Percentiles rank a stretch among this genome's conserved stretches.
These are phyloP conservation scores for Mallotus repandus DNA, from an alignment of 441 rosid species.

Conservation along the genomic window DNA sequence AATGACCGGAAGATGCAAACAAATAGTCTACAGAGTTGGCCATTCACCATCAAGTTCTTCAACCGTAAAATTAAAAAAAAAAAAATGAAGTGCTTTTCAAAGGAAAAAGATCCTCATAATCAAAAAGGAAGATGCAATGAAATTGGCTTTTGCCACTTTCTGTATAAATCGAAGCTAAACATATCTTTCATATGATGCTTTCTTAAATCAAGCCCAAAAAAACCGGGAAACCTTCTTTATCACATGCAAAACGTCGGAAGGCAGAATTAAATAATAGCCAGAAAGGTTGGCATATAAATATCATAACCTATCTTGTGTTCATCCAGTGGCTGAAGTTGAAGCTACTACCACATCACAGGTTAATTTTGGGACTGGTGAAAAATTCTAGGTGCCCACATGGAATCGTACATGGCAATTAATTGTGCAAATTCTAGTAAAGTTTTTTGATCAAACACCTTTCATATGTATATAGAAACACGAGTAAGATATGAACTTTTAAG, in stretches of 20 bases:
- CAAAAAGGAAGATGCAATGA: constrained; percentile 17
- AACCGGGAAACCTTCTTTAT: background rate
- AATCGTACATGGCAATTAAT: background rate
- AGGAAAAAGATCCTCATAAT: constrained; percentile 20
- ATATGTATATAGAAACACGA: background rate
- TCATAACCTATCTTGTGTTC: background rate
- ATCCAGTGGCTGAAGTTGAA: background rate
- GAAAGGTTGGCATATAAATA: background rate
- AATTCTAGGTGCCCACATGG: background rate
- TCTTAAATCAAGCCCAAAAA: constrained; percentile 12
- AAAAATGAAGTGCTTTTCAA: constrained; percentile 13
- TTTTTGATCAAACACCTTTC: too few relatives aligned
- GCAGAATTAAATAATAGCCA: background rate
- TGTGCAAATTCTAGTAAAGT: too few relatives aligned
- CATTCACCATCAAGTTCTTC: constrained; percentile 15
- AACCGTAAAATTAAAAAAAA: background rate
- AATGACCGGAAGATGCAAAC: constrained; percentile 5
- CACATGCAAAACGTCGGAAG: constrained; percentile 9
- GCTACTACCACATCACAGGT: background rate
- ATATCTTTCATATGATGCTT: constrained; percentile 23
- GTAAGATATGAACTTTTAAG: background rate
- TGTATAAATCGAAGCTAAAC: constrained; percentile 16
- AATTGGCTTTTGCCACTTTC: constrained; percentile 16
- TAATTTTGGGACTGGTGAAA: background rate
- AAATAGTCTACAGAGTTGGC: background rate